Evolutionary conservation across 1,284 basidiomycete species (phyloP), one percentile per base, ranked within the genome.

Genomic region (Fomitopsis palustris): DNA sequence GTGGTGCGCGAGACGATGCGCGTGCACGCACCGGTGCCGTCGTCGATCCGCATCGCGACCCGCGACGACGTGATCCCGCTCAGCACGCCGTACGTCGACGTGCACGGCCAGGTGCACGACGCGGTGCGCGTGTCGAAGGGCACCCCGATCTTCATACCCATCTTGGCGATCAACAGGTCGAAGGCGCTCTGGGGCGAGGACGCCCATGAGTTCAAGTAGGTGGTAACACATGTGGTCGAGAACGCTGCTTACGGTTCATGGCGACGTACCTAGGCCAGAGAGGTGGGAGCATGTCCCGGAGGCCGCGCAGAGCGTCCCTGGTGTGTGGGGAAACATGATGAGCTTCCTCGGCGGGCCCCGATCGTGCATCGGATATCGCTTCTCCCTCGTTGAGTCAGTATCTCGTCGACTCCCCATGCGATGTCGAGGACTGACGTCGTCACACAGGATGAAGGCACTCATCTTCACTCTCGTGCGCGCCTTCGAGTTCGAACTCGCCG

Each of bases 1-100:
- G 85, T 92, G 17, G 77, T 91, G 4, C 81, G 86, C 25, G 93
- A 95, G 72, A 78, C 80, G 0, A 74, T 95, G 33, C 81, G 92
- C n/a, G 64, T 92, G 12, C 77, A 87, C 64, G 66, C 85, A 0
- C 89, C 90, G 2, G 86, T 90, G 0, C 75, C 84, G 0, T 69
- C 67, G 1, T 84, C 84, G 0, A 68, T 81, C 21, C 81, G 91
- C 3, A 71, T 79, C 8, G 78, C 79, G 0, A 70, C 67, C 39
- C 72, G 80, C 52, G 86, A 90, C 62, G 83, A 85, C 29, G 62
- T 65, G 8, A 69, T 76, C 27, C 74, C 75, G 1, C 61, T 77
- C 6, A 63, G 58, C 17, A 63, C 63, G 43, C 72, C 71, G 3
- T 66, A 69, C 58, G 65, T 61, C 3, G 70, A 72, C 55, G 63